These are phyloP conservation scores for Monilinia aucupariae DNA, from an alignment of 2,329 filamentous ascomycete genomes.

Conservation along the genomic window DNA sequence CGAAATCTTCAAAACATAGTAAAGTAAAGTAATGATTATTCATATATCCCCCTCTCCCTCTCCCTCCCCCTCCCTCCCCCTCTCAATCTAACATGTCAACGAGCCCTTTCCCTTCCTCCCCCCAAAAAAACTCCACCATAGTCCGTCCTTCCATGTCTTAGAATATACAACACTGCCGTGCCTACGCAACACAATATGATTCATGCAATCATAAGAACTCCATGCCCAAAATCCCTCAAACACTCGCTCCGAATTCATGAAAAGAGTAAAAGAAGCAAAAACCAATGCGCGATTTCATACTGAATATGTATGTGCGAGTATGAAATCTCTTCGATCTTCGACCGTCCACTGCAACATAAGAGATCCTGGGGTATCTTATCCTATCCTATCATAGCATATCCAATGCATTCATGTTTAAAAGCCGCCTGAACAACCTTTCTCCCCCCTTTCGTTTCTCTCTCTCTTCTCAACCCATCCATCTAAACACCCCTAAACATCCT, in stretches of 20 bases:
- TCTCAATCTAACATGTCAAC: not conserved
- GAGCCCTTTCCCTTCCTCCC: not conserved
- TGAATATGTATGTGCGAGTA: not conserved
- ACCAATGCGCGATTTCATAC: not conserved
- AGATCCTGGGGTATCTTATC: conserved; percentile 11
- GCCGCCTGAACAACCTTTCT: not conserved
- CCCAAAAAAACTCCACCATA: not conserved
- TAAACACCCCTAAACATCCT: conserved; percentile 73
- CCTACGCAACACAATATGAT: not conserved
- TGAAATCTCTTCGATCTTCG: not conserved
- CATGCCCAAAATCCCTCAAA: not conserved
- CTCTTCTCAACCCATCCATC: not conserved
- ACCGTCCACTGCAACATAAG: not conserved
- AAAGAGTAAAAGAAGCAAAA: not conserved
- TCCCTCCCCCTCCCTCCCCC: not conserved
- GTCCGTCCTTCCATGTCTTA: not conserved
- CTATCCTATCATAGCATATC: conserved; percentile 1
- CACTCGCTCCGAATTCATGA: not conserved
- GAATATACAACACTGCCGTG: not conserved
- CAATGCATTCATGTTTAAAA: conserved; percentile 4
- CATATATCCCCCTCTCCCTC: not conserved
- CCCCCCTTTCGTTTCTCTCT: not conserved
- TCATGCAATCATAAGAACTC: conserved; percentile 4
- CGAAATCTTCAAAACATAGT: not conserved
- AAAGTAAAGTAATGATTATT: not conserved